Conservation (phyloP, 2,329 filamentous ascomycete species). For the Tolypocladium amazonense region DNA sequence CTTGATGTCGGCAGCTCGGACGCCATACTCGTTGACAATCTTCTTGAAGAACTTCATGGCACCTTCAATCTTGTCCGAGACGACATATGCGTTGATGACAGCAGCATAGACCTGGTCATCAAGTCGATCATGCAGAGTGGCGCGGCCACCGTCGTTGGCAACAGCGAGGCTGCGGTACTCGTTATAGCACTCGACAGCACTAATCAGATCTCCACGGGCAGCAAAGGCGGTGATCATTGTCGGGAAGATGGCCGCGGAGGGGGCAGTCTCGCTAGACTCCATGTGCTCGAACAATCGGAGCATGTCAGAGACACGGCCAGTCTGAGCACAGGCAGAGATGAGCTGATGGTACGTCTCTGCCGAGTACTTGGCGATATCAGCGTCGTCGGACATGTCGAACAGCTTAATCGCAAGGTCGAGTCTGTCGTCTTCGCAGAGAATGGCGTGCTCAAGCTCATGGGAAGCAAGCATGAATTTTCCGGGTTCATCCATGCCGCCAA, state of each 20-base stretch:
- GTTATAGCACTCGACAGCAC: slow-evolving; percentile 89
- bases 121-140: slow-evolving; percentile 57
- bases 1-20: slow-evolving; percentile 52
- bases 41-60: slow-evolving; percentile 79
- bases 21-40: slow-evolving; percentile 54
- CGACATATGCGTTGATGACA: slow-evolving; percentile 81
- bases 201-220: slow-evolving; percentile 66
- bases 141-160: slow-evolving; percentile 64
- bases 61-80: slow-evolving; percentile 68
- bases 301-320: slow-evolving; percentile 79
- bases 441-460: slow-evolving; percentile 75
- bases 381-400: slow-evolving; percentile 64
- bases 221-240: slow-evolving; percentile 94
- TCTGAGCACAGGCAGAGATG: slow-evolving; percentile 76
- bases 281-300: slow-evolving; percentile 84
- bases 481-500: slow-evolving; percentile 72
- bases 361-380: slow-evolving; percentile 56
- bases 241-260: slow-evolving; percentile 74
- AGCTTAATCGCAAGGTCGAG: slow-evolving; percentile 76
- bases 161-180: slow-evolving; percentile 89
- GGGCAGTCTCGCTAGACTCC: slow-evolving; percentile 64
- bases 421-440: slow-evolving; percentile 78
- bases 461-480: slow-evolving; percentile 85
- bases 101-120: slow-evolving; percentile 83
- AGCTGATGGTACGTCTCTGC: slow-evolving; percentile 76